phyloP scores from a whole-genome alignment of 1,284 basidiomycete species.

The Boletus smithii region DNA sequence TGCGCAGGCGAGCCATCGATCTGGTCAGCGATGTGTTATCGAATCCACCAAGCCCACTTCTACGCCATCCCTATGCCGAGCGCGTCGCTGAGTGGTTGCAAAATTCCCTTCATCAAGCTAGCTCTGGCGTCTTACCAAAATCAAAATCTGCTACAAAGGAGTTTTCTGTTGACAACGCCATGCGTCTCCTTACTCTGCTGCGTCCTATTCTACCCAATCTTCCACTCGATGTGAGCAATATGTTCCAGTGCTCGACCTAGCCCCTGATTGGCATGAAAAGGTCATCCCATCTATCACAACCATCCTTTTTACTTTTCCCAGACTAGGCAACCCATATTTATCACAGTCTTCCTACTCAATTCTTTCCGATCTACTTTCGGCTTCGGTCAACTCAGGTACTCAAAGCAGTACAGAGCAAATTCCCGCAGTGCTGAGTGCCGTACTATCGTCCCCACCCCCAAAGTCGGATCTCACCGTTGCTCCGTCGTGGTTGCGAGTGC shows the following conservation, averaged over 20 bases:
- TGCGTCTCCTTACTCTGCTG: constrained; percentile 78
- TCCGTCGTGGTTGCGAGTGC: constrained; percentile 71
- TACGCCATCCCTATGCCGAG: constrained; percentile 82
- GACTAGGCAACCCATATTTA: constrained; percentile 80
- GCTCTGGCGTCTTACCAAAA: constrained; percentile 57
- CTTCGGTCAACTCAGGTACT: constrained; percentile 38
- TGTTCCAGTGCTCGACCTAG: constrained; percentile 9
- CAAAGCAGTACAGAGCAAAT: constrained; percentile 55
- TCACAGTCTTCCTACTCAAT: constrained; percentile 81
- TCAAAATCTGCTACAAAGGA: constrained; percentile 56
- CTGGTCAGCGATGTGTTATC: constrained; percentile 74
- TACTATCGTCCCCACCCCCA: constrained; percentile 72
- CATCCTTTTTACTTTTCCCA: constrained; percentile 73
- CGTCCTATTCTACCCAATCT: constrained; percentile 63
- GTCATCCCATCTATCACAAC: constrained; percentile 66
- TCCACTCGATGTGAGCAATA: constrained; percentile 56
- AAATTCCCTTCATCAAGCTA: constrained; percentile 63
- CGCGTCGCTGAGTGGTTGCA: constrained; percentile 79
- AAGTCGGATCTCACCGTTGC: constrained; percentile 59
- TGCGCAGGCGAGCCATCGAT: constrained; percentile 88
- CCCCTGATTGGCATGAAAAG: constrained; percentile 40
- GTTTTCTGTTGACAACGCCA: constrained; percentile 67
- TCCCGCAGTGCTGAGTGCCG: constrained; percentile 67
- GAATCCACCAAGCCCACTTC: constrained; percentile 71
- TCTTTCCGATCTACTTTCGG: constrained; percentile 70